Percentiles rank a stretch among this genome's conserved stretches.
phyloP scores from a whole-genome alignment of 1,284 basidiomycete genomes.

The Sanghuangporus baumii region DNA sequence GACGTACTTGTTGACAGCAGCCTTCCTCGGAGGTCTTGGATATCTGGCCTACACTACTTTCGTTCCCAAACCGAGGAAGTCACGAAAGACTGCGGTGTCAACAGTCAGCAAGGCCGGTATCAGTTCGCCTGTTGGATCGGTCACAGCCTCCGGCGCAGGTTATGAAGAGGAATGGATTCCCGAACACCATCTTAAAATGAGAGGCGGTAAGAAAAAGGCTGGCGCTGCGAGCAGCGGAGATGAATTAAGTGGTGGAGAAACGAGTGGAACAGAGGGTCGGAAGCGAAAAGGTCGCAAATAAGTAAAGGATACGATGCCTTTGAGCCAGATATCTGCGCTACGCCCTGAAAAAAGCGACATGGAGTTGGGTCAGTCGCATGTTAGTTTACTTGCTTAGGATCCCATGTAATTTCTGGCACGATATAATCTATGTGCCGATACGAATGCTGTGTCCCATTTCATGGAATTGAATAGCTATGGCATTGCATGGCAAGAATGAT shows the following conservation, averaged over 20 bases:
- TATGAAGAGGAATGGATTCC: constrained; percentile 95
- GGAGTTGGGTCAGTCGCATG: neutral
- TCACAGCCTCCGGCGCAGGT: constrained; percentile 64
- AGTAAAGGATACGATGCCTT: too few species aligned
- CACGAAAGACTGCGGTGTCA: constrained; percentile 28
- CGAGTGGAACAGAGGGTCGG: constrained; percentile 52
- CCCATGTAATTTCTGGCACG: neutral
- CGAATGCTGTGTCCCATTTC: neutral
- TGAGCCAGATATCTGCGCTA: neutral
- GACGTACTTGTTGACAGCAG: constrained; percentile 71
- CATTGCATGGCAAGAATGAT: neutral
- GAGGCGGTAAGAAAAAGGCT: constrained; percentile 47
- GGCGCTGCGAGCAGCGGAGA: constrained; percentile 55
- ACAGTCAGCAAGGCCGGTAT: constrained; percentile 23
- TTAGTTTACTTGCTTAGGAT: neutral
- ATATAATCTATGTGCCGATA: neutral
- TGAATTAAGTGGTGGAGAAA: constrained; percentile 56
- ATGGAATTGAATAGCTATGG: neutral
- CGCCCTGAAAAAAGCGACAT: neutral
- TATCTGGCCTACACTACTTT: constrained; percentile 70
- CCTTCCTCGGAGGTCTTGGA: constrained; percentile 55
- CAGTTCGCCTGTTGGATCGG: constrained; percentile 52
- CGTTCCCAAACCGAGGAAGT: constrained; percentile 55
- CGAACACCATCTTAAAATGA: constrained; percentile 75
- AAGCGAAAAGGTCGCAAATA: constrained; percentile 57